Evolutionary conservation across 2,329 filamentous ascomycete species (phyloP).

Genomic region (Proliferodiscus dingleyae): DNA sequence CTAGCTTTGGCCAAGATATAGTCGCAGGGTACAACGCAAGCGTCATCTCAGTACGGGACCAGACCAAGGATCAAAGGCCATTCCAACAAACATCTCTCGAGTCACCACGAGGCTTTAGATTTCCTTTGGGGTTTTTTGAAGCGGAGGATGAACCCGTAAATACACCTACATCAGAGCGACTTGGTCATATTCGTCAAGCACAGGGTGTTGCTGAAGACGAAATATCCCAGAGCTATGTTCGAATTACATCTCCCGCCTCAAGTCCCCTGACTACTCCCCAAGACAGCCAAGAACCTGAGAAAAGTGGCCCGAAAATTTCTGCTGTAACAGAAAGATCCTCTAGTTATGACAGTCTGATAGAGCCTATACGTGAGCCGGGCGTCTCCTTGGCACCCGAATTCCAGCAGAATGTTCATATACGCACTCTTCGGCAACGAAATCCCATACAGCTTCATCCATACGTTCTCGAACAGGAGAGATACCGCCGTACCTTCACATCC

Average conservation of each 20-base stretch:
- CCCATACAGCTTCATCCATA: constrained; percentile 32
- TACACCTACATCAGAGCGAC: background rate
- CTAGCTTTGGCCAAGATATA: too few species aligned
- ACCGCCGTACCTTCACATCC: constrained; percentile 26
- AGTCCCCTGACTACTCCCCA: constrained; percentile 28
- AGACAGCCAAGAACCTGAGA: constrained; percentile 4
- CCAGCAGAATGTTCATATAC: constrained; percentile 6
- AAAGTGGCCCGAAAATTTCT: background rate
- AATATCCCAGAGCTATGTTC: constrained; percentile 37
- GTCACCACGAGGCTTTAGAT: constrained; percentile 12
- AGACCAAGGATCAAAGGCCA: too few species aligned
- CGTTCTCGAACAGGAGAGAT: constrained; percentile 29
- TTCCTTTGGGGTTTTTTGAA: constrained; percentile 10
- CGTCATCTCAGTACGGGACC: too few species aligned
- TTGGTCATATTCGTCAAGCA: background rate
- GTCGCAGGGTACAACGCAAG: too few species aligned
- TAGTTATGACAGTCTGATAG: too few species aligned
- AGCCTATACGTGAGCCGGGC: too few species aligned
- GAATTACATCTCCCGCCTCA: constrained; percentile 31
- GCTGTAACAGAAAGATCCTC: background rate
- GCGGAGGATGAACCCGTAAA: constrained; percentile 7
- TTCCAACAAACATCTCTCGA: constrained; percentile 4
- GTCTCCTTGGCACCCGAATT: too few species aligned
- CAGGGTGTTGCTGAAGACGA: constrained; percentile 27
- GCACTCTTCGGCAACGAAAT: constrained; percentile 27